Conservation (phyloP, 176 grass and related monocot species). For the Hsuehochloa calcarea region DNA sequence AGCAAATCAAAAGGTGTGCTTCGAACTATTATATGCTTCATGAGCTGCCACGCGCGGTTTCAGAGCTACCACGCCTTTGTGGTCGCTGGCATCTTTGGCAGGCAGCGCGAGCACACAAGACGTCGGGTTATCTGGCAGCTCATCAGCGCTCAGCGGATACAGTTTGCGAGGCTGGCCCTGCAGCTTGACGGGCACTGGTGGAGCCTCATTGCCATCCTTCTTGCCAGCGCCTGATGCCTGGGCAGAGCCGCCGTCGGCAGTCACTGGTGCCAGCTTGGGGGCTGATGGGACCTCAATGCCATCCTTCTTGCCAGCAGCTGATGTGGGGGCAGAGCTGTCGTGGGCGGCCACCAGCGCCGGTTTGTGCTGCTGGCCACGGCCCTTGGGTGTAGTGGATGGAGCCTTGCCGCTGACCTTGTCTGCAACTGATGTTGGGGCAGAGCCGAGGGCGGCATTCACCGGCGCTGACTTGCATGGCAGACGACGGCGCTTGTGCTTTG, state of each 20-base stretch:
- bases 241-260: neutral
- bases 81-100: neutral
- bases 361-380: neutral
- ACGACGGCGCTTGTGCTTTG: neutral
- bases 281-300: neutral
- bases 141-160: neutral
- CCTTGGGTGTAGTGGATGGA: neutral
- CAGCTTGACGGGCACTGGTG: neutral
- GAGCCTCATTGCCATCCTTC: neutral
- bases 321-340: neutral
- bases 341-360: neutral
- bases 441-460: neutral
- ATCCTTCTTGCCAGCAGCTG: neutral
- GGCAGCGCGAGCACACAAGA: constrained; percentile 36
- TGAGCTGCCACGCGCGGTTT: neutral
- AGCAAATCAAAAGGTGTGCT: neutral
- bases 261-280: neutral
- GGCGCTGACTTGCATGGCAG: neutral
- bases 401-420: neutral
- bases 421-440: constrained; percentile 4
- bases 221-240: neutral
- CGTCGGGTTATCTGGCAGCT: neutral
- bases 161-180: neutral
- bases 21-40: neutral
- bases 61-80: neutral